phyloP scores from a whole-genome alignment of 306 rosid genomes.

The Glycine soja region DNA sequence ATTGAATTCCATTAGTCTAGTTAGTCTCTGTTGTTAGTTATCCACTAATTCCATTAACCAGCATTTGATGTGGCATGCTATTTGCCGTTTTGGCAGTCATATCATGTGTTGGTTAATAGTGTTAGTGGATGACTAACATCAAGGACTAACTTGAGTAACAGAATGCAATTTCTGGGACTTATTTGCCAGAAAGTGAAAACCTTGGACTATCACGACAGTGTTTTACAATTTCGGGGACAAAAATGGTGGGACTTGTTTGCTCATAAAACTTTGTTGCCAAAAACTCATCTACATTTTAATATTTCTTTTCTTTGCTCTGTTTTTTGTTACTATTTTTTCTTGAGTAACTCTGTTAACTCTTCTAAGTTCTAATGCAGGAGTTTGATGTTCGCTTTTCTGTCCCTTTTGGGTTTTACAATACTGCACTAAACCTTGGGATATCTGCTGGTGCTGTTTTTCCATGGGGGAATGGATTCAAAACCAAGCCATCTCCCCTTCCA shows the following conservation, averaged over 20 bases:
- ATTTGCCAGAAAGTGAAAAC: neutral
- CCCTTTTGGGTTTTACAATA: constrained; percentile 78
- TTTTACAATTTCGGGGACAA: neutral
- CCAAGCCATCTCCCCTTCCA: constrained; percentile 81
- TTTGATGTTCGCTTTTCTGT: constrained; percentile 75
- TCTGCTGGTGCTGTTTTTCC: constrained; percentile 81
- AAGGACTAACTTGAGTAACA: neutral
- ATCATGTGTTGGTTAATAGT: neutral
- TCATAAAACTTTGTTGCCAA: neutral
- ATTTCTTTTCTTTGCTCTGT: neutral
- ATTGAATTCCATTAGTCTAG: neutral
- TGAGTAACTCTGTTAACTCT: constrained; percentile 34
- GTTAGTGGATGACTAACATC: neutral
- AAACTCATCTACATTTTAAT: constrained; percentile 6
- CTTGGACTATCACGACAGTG: neutral
- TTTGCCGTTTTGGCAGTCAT: neutral
- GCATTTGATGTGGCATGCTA: neutral
- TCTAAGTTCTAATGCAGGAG: constrained; percentile 62
- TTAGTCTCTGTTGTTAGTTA: neutral
- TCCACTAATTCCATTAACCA: neutral
- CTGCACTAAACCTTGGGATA: constrained; percentile 83
- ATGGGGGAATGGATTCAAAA: constrained; percentile 80
- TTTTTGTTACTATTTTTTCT: neutral
- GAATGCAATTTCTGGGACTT: neutral
- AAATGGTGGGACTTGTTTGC: neutral